A percentile compares a stretch with the other conserved stretches of the same genome.
Conservation (phyloP, 495 filamentous ascomycete genomes). For the Thermochaetoides thermophila region DNA sequence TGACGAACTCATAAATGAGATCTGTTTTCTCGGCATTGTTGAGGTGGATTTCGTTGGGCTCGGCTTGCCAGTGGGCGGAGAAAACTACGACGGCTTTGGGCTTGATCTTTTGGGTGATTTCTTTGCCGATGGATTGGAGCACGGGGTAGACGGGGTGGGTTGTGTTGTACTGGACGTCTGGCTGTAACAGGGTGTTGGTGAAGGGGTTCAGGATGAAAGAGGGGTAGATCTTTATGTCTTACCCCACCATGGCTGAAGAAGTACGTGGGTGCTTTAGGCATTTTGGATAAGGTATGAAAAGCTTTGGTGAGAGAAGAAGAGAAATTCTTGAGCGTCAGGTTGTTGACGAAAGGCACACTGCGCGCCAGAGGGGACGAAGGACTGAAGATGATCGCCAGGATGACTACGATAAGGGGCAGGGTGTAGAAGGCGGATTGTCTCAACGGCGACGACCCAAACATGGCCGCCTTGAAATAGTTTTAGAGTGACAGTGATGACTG, state of each 20-base stretch:
- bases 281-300: conserved; percentile 12
- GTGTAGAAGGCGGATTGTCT: conserved; percentile 3
- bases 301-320: no score
- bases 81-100: conserved; percentile 75
- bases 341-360: neutral
- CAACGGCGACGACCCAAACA: conserved; percentile 3
- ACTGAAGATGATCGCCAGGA: conserved; percentile 6
- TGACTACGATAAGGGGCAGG: conserved; percentile 2
- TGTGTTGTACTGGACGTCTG: conserved; percentile 58
- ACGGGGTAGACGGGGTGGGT: conserved; percentile 61
- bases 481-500: no score
- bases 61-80: conserved; percentile 73
- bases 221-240: conserved; percentile 19
- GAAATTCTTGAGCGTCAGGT: conserved; percentile 7
- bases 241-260: conserved; percentile 69
- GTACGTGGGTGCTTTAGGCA: conserved; percentile 46
- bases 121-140: conserved; percentile 52
- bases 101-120: conserved; percentile 69
- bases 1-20: conserved; percentile 65
- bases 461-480: neutral
- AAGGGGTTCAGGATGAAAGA: neutral
- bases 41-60: conserved; percentile 44
- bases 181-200: conserved; percentile 26
- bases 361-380: conserved; percentile 1
- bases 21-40: conserved; percentile 56